A percentile compares a stretch with the other conserved stretches of the same genome.
phyloP scores from a whole-genome alignment of 306 rosid genomes.

The Cucumis hystrix region DNA sequence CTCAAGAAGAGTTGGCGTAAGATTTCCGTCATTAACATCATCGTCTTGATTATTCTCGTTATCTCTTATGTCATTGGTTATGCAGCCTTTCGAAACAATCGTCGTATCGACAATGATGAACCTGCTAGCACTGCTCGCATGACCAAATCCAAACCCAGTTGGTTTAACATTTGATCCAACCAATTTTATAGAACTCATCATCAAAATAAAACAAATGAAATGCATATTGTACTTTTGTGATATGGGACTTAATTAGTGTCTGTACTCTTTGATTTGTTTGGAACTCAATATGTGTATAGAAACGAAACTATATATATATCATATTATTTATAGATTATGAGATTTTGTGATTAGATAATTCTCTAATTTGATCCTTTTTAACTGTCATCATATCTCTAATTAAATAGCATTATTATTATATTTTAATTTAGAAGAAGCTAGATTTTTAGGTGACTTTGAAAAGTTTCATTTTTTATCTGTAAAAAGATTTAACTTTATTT shows the following conservation, averaged over 20 bases:
- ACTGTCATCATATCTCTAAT: no score
- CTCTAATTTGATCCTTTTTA: no score
- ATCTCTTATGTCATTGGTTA: conserved; percentile 54
- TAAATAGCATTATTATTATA: no score
- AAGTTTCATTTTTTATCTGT: no score
- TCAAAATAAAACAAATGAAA: neutral
- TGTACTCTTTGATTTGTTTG: neutral
- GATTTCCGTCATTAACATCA: conserved; percentile 76
- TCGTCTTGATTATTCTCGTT: conserved; percentile 54
- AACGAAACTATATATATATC: no score
- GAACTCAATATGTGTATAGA: neutral
- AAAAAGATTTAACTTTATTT: no score
- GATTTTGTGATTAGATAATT: no score
- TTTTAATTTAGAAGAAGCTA: no score
- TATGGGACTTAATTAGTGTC: neutral
- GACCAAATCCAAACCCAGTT: conserved; percentile 66
- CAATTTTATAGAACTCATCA: neutral
- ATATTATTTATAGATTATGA: no score
- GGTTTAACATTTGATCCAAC: conserved; percentile 26
- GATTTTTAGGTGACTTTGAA: no score
- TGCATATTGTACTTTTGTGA: neutral
- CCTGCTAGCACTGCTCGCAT: conserved; percentile 64
- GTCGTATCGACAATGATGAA: conserved; percentile 64
- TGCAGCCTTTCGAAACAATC: conserved; percentile 73
- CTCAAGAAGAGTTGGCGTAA: conserved; percentile 85